These are phyloP conservation scores for Aureobasidium sp. DNA, from an alignment of 2,329 filamentous ascomycete genomes.

Conservation along the genomic window DNA sequence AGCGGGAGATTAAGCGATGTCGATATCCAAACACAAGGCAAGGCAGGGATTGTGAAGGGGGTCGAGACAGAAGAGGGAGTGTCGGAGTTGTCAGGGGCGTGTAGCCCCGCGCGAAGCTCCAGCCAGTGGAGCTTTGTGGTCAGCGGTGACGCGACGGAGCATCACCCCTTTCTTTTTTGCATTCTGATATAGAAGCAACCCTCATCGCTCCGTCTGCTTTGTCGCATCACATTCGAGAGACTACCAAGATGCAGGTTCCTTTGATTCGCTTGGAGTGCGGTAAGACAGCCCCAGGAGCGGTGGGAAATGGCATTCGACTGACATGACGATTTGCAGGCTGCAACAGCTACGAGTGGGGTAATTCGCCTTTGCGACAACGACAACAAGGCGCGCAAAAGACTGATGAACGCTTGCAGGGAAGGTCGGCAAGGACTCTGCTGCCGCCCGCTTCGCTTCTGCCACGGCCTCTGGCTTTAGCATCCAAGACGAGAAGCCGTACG, in stretches of 20 bases:
- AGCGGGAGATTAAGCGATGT: neutral
- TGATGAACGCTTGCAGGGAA: constrained; percentile 52
- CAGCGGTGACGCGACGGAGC: neutral
- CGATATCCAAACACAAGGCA: neutral
- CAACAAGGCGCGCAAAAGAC: neutral
- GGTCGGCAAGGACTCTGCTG: constrained; percentile 75
- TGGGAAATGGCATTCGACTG: neutral
- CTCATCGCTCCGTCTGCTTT: neutral
- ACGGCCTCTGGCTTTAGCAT: constrained; percentile 72
- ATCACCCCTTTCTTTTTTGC: neutral
- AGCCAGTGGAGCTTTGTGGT: neutral
- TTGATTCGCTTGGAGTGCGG: constrained; percentile 75
- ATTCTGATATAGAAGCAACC: neutral
- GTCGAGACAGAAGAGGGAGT: neutral
- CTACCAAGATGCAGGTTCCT: constrained; percentile 58
- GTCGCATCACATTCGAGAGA: neutral
- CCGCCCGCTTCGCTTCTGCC: constrained; percentile 79
- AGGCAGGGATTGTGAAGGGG: neutral
- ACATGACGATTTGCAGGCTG: constrained; percentile 53
- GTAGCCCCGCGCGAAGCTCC: neutral
- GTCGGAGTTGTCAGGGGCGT: no score
- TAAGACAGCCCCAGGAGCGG: constrained; percentile 33
- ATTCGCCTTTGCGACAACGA: constrained; percentile 17
- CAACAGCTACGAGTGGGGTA: constrained; percentile 97
- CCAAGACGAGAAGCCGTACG: constrained; percentile 82